Evolutionary conservation across 2,329 filamentous ascomycete species (phyloP).

Genomic region (Leptographium galeiforme): DNA sequence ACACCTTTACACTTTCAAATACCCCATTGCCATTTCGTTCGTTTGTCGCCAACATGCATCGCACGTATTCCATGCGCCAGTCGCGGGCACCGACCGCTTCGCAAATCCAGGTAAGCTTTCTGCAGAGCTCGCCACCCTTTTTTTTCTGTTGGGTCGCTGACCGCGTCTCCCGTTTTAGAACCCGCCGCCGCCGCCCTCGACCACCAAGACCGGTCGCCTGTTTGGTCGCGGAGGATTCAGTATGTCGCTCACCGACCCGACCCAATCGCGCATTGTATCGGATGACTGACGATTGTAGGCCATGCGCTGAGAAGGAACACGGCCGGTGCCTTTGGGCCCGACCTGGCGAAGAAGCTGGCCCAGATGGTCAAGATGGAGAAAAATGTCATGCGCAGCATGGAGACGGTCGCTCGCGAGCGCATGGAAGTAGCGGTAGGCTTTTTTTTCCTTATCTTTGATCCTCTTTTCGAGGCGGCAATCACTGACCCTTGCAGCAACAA

Average conservation of each 20-base stretch:
- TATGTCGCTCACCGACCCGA: slow-evolving; percentile 32
- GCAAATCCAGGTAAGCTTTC: slow-evolving; percentile 39
- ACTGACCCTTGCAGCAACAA: slow-evolving; percentile 59
- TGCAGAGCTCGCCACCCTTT: neutral
- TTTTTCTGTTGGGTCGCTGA: neutral
- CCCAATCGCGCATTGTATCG: neutral
- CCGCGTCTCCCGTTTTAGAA: slow-evolving; percentile 39
- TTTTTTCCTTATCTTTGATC: neutral
- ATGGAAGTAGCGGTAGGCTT: slow-evolving; percentile 91
- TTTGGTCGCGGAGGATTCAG: slow-evolving; percentile 79
- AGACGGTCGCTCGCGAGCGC: slow-evolving; percentile 84
- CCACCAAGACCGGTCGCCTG: slow-evolving; percentile 79
- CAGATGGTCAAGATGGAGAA: slow-evolving; percentile 99
- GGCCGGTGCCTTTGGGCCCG: slow-evolving; percentile 65
- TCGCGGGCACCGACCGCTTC: slow-evolving; percentile 91
- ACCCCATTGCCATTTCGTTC: neutral
- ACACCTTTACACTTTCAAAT: no score
- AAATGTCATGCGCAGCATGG: slow-evolving; percentile 98
- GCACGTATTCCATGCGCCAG: slow-evolving; percentile 98
- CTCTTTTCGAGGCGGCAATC: neutral
- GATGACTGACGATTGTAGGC: slow-evolving; percentile 21
- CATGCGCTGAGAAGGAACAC: slow-evolving; percentile 61
- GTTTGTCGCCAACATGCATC: slow-evolving; percentile 58
- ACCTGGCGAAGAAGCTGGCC: slow-evolving; percentile 93
- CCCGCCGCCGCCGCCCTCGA: slow-evolving; percentile 80